phyloP scores from a whole-genome alignment of 805 yeast genomes.

The Saccharomycopsis synnaedendra region DNA sequence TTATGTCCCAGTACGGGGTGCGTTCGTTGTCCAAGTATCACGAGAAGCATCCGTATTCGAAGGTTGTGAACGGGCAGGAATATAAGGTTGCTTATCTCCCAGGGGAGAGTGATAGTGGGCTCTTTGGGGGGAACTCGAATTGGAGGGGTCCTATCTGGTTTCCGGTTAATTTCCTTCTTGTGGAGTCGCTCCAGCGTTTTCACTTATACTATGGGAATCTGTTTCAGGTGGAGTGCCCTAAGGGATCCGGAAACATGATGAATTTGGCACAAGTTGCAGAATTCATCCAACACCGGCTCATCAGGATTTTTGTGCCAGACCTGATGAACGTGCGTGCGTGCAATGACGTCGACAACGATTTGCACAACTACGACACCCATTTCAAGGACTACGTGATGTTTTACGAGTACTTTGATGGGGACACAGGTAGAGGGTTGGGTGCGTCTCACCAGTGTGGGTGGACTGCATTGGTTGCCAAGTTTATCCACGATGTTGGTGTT shows the following conservation, averaged over 20 bases:
- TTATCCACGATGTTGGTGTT: slow-evolving; percentile 82
- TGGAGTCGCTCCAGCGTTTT: slow-evolving; percentile 80
- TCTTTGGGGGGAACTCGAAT: slow-evolving; percentile 94
- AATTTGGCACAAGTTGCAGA: slow-evolving; percentile 87
- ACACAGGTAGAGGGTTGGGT: slow-evolving; percentile 88
- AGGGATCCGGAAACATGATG: slow-evolving; percentile 63
- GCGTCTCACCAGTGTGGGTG: slow-evolving; percentile 94
- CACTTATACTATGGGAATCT: slow-evolving; percentile 81
- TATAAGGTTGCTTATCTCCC: slow-evolving; percentile 68
- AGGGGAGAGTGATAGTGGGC: slow-evolving; percentile 84
- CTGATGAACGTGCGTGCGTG: slow-evolving; percentile 58
- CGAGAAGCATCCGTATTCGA: slow-evolving; percentile 70
- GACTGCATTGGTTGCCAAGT: slow-evolving; percentile 88
- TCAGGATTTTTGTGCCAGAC: slow-evolving; percentile 62
- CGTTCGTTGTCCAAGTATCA: slow-evolving; percentile 83
- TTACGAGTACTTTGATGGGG: slow-evolving; percentile 88
- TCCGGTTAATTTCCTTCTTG: slow-evolving; percentile 77
- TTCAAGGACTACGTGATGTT: slow-evolving; percentile 71
- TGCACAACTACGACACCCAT: slow-evolving; percentile 35
- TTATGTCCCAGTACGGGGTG: slow-evolving; percentile 74
- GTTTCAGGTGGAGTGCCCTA: slow-evolving; percentile 80
- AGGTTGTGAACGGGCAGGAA: slow-evolving; percentile 69
- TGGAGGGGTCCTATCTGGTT: slow-evolving; percentile 99
- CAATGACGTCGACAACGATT: slow-evolving; percentile 49
- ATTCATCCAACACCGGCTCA: slow-evolving; percentile 76